Conservation (phyloP, 495 filamentous ascomycete species). For the Lasiosphaeris hirsuta region DNA sequence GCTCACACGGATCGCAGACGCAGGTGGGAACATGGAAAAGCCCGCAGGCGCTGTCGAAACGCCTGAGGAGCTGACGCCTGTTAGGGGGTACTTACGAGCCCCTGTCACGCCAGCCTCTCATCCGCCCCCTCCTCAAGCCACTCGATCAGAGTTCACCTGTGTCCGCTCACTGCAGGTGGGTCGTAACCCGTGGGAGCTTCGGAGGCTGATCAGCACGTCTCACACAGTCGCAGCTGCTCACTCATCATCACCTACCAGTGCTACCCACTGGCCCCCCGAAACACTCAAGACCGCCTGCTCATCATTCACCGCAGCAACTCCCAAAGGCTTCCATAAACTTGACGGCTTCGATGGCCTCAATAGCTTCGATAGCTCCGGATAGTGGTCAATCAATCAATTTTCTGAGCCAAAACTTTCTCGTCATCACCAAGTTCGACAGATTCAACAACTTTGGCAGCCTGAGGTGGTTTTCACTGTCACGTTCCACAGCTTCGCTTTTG, state of each 20-base stretch:
- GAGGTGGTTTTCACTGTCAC: no score
- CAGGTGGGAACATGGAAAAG: background rate
- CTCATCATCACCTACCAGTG: background rate
- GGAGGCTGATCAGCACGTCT: background rate
- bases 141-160: no score
- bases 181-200: no score
- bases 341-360: no score
- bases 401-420: no score
- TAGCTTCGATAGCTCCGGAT: no score
- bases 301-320: no score
- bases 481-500: background rate
- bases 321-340: no score
- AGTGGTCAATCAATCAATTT: no score
- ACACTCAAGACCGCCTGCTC: background rate
- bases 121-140: background rate
- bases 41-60: background rate
- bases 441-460: no score
- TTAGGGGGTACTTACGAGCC: slow-evolving; percentile 5
- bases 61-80: background rate
- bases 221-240: background rate
- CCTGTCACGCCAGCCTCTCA: background rate
- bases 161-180: no score
- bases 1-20: background rate
- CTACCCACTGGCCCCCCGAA: background rate
- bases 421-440: no score